Evolutionary conservation across 805 yeast genomes (phyloP).

Genomic region (Kodamaea nitidulidarum): DNA sequence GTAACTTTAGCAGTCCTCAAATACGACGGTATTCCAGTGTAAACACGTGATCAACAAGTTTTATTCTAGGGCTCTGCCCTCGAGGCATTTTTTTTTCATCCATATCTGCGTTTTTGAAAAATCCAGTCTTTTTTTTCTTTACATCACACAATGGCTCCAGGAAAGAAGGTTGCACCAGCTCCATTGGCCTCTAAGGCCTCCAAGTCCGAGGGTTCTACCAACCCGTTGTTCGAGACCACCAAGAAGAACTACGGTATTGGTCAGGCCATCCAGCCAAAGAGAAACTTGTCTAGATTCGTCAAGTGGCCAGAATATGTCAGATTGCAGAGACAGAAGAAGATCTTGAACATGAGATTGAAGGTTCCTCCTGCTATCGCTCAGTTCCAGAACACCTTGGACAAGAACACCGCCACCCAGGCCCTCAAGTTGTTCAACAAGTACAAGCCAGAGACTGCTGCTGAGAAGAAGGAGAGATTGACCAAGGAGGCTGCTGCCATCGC

Average conservation of each 20-base stretch:
- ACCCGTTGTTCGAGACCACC: conserved; percentile 85
- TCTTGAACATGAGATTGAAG: conserved; percentile 91
- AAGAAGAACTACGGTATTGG: conserved; percentile 97
- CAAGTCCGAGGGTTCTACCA: conserved; percentile 42
- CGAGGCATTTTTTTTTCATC: background rate
- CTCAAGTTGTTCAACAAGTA: conserved; percentile 98
- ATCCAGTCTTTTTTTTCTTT: conserved; percentile 5
- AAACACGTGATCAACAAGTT: no score
- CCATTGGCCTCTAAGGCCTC: conserved; percentile 80
- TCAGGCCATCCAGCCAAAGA: conserved; percentile 92
- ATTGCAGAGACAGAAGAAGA: conserved; percentile 98
- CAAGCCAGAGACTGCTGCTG: conserved; percentile 96
- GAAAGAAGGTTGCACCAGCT: conserved; percentile 94
- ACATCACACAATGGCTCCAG: conserved; percentile 36
- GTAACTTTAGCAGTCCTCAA: no score
- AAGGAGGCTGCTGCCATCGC: conserved; percentile 99
- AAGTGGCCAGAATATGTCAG: conserved; percentile 99
- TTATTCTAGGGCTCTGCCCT: conserved; percentile 6
- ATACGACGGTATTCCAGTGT: no score
- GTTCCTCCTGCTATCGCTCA: conserved; percentile 99
- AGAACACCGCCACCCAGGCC: conserved; percentile 97
- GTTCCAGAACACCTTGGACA: conserved; percentile 93
- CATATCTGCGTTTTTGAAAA: background rate
- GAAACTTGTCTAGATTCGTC: conserved; percentile 94
- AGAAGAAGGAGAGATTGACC: conserved; percentile 98